phyloP scores from a whole-genome alignment of 2,329 filamentous ascomycete genomes.

The Xylaria sp. region DNA sequence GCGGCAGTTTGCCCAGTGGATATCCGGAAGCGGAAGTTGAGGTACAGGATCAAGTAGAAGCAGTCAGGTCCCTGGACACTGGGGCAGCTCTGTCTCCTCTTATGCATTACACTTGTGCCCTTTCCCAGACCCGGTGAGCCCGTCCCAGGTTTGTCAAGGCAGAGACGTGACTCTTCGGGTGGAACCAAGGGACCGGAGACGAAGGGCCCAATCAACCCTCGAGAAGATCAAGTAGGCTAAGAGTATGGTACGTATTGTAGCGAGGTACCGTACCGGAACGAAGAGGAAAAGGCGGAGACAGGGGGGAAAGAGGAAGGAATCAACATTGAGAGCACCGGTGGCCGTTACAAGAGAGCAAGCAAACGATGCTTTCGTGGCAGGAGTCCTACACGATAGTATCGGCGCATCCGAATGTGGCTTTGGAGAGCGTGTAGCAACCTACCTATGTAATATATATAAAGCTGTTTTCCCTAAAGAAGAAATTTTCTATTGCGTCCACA shows the following conservation, averaged over 20 bases:
- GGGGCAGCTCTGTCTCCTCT: slow-evolving; percentile 4
- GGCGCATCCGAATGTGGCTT: neutral
- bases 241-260: slow-evolving; percentile 1
- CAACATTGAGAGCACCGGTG: neutral
- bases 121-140: slow-evolving; percentile 17
- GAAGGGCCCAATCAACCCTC: slow-evolving; percentile 15
- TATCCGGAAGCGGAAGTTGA: slow-evolving; percentile 5
- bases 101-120: slow-evolving; percentile 11
- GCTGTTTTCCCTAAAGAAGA: slow-evolving; percentile 20
- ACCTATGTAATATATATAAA: slow-evolving; percentile 17
- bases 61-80: slow-evolving; percentile 4
- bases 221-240: slow-evolving; percentile 5
- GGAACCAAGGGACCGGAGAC: slow-evolving; percentile 8
- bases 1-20: slow-evolving; percentile 6
- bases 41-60: slow-evolving; percentile 1
- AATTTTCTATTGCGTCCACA: slow-evolving; percentile 20
- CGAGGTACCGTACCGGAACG: neutral
- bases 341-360: neutral
- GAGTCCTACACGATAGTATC: neutral
- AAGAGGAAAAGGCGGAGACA: neutral
- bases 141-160: slow-evolving; percentile 13
- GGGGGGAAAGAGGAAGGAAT: neutral
- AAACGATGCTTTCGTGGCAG: neutral
- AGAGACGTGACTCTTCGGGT: slow-evolving; percentile 14
- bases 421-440: slow-evolving; percentile 2